Evolutionary conservation across 164 flowering plant genomes (phyloP).

Genomic region (Warburgia ugandensis): DNA sequence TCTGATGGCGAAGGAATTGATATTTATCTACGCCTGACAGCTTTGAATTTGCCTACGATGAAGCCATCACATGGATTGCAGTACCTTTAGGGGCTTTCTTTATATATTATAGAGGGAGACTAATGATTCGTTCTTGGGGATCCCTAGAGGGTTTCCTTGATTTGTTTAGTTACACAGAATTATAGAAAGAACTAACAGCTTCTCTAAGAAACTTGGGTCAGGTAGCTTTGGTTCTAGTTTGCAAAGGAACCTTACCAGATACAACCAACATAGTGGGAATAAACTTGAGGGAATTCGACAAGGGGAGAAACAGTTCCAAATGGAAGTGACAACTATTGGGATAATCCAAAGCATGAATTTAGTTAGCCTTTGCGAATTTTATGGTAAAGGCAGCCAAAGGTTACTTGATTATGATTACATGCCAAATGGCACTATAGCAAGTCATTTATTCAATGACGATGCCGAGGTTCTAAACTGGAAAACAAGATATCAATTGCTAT

Average conservation of each 20-base stretch:
- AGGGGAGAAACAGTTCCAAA: conserved; percentile 42
- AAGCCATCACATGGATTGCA: conserved; percentile 6
- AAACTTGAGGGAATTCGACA: no score
- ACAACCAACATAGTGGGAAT: no score
- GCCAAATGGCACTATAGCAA: conserved; percentile 39
- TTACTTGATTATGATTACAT: conserved; percentile 47
- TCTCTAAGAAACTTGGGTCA: no score
- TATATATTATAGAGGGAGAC: conserved; percentile 12
- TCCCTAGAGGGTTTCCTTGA: conserved; percentile 28
- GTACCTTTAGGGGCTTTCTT: conserved; percentile 16
- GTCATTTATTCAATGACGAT: conserved; percentile 20
- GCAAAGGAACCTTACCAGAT: no score
- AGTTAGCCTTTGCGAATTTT: conserved; percentile 42
- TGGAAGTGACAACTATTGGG: conserved; percentile 61
- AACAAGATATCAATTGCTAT: conserved; percentile 23
- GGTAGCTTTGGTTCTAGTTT: no score
- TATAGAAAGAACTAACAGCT: conserved; percentile 41
- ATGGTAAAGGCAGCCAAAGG: conserved; percentile 31
- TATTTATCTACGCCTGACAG: conserved; percentile 2
- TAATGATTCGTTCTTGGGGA: neutral
- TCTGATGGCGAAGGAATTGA: neutral
- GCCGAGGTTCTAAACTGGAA: conserved; percentile 18
- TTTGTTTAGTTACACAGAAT: conserved; percentile 28
- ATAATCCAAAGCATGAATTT: conserved; percentile 47
- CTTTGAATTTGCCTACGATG: conserved; percentile 2